Conservation (phyloP, 23 red algal species). For the Gracilaria gracilis region DNA sequence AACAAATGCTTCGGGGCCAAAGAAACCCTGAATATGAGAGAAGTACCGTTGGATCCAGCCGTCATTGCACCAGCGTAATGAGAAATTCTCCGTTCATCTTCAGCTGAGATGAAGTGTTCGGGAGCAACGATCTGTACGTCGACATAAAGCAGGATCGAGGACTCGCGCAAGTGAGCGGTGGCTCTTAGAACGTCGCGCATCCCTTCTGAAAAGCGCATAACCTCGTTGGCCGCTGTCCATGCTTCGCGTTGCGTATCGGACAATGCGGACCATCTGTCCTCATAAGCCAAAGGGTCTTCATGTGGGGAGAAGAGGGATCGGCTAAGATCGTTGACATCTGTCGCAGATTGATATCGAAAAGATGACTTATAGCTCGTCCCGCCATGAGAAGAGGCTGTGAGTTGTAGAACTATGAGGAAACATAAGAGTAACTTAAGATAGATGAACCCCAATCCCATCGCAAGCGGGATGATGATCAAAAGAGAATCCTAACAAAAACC, state of each 20-base stretch:
- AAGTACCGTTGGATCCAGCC: constrained; percentile 38
- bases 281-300: constrained; percentile 34
- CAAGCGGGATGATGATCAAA: not conserved
- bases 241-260: constrained; percentile 51
- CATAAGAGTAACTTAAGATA: not conserved
- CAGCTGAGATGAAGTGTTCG: constrained; percentile 14
- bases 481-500: not conserved
- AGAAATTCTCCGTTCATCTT: not conserved
- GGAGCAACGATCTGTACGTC: constrained; percentile 54
- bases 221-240: constrained; percentile 49
- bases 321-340: constrained; percentile 52
- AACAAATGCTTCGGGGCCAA: constrained; percentile 38
- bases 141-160: constrained; percentile 28
- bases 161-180: constrained; percentile 16
- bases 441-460: not conserved
- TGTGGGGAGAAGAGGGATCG: constrained; percentile 42
- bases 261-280: constrained; percentile 62
- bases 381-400: not conserved
- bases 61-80: constrained; percentile 26
- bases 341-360: constrained; percentile 15
- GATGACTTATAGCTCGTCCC: constrained; percentile 25
- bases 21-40: constrained; percentile 48
- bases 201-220: constrained; percentile 34
- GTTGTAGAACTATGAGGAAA: not conserved
- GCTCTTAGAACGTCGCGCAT: constrained; percentile 19